Conservation (phyloP, 2,329 filamentous ascomycete species). For the Nigrospora osmanthi region DNA sequence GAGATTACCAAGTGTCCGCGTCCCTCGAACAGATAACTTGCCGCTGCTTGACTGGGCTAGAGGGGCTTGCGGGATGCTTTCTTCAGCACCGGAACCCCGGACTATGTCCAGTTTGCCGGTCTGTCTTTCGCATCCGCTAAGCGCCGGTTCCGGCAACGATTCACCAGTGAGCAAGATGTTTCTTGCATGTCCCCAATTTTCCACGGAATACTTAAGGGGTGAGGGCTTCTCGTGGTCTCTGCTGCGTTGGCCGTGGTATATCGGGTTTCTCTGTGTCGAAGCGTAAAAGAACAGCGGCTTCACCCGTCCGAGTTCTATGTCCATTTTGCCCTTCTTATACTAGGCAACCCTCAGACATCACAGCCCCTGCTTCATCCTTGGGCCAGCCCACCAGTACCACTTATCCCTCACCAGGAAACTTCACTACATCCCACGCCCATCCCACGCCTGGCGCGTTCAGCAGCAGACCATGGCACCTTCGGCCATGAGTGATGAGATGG, state of each 20-base stretch:
- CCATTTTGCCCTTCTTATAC: neutral
- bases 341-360: neutral
- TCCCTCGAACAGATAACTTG: slow-evolving; percentile 24
- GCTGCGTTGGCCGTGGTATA: slow-evolving; percentile 3
- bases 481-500: slow-evolving; percentile 31
- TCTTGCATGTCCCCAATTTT: neutral
- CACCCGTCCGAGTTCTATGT: neutral
- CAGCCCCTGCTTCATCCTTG: slow-evolving; percentile 1
- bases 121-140: too few species aligned
- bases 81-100: too few species aligned
- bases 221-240: slow-evolving; percentile 9
- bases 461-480: slow-evolving; percentile 38
- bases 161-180: too few species aligned
- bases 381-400: slow-evolving; percentile 1
- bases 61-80: too few species aligned
- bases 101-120: too few species aligned
- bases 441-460: slow-evolving; percentile 23
- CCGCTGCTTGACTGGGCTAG: slow-evolving; percentile 27
- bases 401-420: slow-evolving; percentile 8
- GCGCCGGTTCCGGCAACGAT: too few species aligned
- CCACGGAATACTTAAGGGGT: slow-evolving; percentile 5
- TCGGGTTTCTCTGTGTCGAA: slow-evolving; percentile 1
- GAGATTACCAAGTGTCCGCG: slow-evolving; percentile 22
- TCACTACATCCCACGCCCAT: slow-evolving; percentile 21
- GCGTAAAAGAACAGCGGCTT: too few species aligned